Conservation (phyloP, 495 filamentous ascomycete genomes). For the Aspergillus cristatus region DNA sequence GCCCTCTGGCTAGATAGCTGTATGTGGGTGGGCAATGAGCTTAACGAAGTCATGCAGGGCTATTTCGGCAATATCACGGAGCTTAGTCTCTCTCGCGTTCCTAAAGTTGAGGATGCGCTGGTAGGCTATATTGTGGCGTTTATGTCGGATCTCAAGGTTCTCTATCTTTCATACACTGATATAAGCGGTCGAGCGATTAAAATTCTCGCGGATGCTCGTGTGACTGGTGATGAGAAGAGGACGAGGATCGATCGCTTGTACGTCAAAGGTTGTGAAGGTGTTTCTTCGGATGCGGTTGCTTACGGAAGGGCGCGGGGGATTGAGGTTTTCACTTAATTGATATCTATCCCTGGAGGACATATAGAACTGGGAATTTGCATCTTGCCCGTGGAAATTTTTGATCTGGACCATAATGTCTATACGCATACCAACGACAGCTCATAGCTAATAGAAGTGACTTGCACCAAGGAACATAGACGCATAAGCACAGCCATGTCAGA, state of each 20-base stretch:
- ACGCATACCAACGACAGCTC: too few relatives aligned
- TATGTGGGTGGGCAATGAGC: slow-evolving; percentile 7
- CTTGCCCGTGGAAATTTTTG: background rate
- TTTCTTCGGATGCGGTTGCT: slow-evolving; percentile 30
- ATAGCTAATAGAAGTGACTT: too few relatives aligned
- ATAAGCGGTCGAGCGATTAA: slow-evolving; percentile 31
- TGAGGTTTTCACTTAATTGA: slow-evolving; percentile 15
- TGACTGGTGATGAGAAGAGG: background rate
- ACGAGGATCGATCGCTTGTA: slow-evolving; percentile 18
- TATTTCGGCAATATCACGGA: slow-evolving; percentile 15
- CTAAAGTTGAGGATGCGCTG: slow-evolving; percentile 13
- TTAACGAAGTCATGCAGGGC: slow-evolving; percentile 5
- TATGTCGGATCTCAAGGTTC: slow-evolving; percentile 17
- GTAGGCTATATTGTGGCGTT: slow-evolving; percentile 7
- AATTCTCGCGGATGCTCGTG: slow-evolving; percentile 17
- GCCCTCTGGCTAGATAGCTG: slow-evolving; percentile 15
- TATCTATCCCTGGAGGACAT: too few relatives aligned
- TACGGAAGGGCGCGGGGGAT: slow-evolving; percentile 27
- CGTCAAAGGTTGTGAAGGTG: slow-evolving; percentile 21
- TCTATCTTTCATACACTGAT: slow-evolving; percentile 26
- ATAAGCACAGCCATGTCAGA: too few relatives aligned
- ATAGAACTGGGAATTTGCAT: background rate
- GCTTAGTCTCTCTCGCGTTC: slow-evolving; percentile 19
- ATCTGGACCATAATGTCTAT: background rate
- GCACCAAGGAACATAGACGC: too few relatives aligned